A percentile compares a stretch with the other conserved stretches of the same genome.
phyloP scores from a whole-genome alignment of 306 rosid genomes.

The Betula pendula region DNA sequence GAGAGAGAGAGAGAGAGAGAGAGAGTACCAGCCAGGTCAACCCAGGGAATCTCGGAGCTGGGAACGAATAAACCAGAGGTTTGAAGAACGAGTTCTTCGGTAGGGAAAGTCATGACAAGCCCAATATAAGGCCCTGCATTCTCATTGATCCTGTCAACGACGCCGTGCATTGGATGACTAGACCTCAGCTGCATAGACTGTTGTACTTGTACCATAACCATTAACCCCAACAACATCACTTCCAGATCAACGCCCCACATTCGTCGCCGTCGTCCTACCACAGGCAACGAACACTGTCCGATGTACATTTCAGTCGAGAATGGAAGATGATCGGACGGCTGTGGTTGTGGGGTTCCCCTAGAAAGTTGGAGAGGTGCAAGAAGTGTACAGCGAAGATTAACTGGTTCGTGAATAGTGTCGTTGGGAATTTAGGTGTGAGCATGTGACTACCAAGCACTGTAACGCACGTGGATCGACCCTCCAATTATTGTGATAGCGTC shows the following conservation, averaged over 20 bases:
- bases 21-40: conserved; percentile 18
- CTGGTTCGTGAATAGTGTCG: not conserved
- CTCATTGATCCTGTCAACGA: conserved; percentile 18
- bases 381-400: not conserved
- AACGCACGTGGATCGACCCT: not conserved
- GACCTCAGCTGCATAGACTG: conserved; percentile 9
- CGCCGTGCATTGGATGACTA: conserved; percentile 12
- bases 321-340: not conserved
- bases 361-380: not conserved
- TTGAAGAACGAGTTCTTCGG: conserved; percentile 17
- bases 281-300: not conserved
- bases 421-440: not conserved
- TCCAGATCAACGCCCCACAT: not conserved
- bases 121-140: conserved; percentile 22
- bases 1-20: not conserved
- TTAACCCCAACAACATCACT: not conserved
- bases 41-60: conserved; percentile 21
- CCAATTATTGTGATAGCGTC: not conserved
- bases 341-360: not conserved
- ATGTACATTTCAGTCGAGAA: not conserved
- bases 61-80: conserved; percentile 13
- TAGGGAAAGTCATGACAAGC: conserved; percentile 21
- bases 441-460: not conserved
- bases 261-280: not conserved
- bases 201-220: conserved; percentile 4